Percentiles rank a stretch among this genome's conserved stretches.
Evolutionary conservation across 2,329 filamentous ascomycete species (phyloP).

Genomic region (Nemania diffusa): DNA sequence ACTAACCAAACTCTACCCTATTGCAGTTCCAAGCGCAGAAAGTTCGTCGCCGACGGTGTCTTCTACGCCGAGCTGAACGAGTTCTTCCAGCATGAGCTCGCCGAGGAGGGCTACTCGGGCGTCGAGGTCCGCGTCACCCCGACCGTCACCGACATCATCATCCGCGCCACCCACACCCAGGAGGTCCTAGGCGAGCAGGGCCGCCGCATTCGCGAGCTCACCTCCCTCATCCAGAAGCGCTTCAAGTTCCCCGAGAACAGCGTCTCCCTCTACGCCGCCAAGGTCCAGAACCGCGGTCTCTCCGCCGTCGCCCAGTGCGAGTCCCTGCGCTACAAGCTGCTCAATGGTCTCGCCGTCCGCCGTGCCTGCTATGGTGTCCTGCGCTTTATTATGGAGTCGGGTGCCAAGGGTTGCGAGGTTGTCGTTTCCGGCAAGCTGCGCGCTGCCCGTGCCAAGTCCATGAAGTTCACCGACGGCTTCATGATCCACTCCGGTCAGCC

Average conservation of each 20-base stretch:
- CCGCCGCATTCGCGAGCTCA: constrained; percentile 99
- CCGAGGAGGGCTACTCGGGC: constrained; percentile 99
- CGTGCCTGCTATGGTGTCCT: constrained; percentile 99
- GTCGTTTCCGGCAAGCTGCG: constrained; percentile 99
- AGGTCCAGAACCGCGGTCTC: constrained; percentile 99
- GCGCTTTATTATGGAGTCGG: constrained; percentile 99
- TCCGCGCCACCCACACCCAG: constrained; percentile 99
- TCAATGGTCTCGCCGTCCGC: constrained; percentile 98
- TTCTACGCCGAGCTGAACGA: constrained; percentile 99
- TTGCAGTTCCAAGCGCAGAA: constrained; percentile 86
- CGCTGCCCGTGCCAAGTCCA: constrained; percentile 98
- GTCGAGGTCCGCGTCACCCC: constrained; percentile 99
- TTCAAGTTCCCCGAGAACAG: constrained; percentile 99
- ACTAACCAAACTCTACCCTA: constrained; percentile 29
- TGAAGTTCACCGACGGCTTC: constrained; percentile 99
- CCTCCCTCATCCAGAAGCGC: constrained; percentile 99
- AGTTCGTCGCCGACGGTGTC: constrained; percentile 97
- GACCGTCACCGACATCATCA: constrained; percentile 99
- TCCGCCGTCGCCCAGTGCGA: constrained; percentile 99
- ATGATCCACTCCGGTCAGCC: constrained; percentile 99
- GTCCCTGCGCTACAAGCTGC: constrained; percentile 99
- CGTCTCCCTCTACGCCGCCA: constrained; percentile 99
- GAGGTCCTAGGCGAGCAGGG: constrained; percentile 99
- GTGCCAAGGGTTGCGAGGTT: constrained; percentile 99
- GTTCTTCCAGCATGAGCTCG: constrained; percentile 99